Evolutionary conservation across 495 filamentous ascomycete genomes (phyloP).

Genomic region (Parathielavia hyrcaniae): DNA sequence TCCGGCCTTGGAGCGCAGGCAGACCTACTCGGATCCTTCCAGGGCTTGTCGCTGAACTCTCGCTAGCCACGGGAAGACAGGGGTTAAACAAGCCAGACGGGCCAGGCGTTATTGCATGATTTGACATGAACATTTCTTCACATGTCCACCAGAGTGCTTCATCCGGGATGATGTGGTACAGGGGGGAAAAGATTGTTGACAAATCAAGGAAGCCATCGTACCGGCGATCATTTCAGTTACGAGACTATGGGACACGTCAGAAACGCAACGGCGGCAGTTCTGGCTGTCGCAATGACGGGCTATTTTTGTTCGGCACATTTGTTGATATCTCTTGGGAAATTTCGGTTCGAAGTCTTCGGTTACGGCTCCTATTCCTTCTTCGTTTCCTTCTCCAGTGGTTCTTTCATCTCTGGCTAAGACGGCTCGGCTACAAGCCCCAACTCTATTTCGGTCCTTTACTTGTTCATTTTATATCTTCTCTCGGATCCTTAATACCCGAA

Average conservation of each 20-base stretch:
- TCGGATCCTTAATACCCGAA: slow-evolving; percentile 7
- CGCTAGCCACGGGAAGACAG: slow-evolving; percentile 30
- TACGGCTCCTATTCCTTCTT: slow-evolving; percentile 8
- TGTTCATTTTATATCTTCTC: slow-evolving; percentile 28
- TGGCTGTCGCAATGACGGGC: slow-evolving; percentile 7
- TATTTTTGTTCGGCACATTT: slow-evolving; percentile 27
- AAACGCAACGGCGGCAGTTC: slow-evolving; percentile 10
- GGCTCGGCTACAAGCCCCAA: slow-evolving; percentile 4
- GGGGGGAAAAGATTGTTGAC: slow-evolving; percentile 14
- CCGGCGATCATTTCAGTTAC: slow-evolving; percentile 22
- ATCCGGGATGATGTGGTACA: slow-evolving; percentile 21
- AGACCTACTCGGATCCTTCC: slow-evolving; percentile 46
- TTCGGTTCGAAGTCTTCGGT: background rate
- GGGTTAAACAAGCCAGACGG: too few relatives aligned
- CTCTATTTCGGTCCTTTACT: slow-evolving; percentile 21
- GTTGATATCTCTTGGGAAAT: slow-evolving; percentile 15
- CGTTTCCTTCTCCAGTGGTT: background rate
- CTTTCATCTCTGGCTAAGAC: background rate
- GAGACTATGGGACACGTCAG: slow-evolving; percentile 31
- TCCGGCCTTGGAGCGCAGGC: slow-evolving; percentile 33
- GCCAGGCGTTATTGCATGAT: slow-evolving; percentile 3
- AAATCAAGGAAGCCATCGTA: slow-evolving; percentile 20
- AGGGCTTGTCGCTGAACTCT: slow-evolving; percentile 49
- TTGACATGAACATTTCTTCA: slow-evolving; percentile 16
- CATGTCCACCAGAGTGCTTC: slow-evolving; percentile 17